Base-by-base conservation (phyloP, 2,329 filamentous ascomycete genomes). In the Albophoma yamanashiensis region DNA sequence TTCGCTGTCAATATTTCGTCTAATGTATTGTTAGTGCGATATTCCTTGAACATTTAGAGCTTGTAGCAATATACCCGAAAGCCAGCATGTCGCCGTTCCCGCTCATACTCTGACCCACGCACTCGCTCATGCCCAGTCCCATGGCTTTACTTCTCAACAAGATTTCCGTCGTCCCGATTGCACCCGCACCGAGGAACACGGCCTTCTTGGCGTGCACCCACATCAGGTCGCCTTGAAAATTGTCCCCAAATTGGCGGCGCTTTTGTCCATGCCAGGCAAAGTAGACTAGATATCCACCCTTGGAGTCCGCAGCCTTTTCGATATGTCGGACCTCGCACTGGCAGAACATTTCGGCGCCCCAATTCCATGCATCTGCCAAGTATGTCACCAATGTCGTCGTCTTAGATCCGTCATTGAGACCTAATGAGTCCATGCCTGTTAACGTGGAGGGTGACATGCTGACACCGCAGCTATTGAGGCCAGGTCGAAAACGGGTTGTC, bases 341-440 rank as follows among this genome's bases (percentile, higher is more conserved):
- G 70, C 86, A 89, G 63, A 89, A 89, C 70, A 89, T 82, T 66
- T 89, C 85, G 15, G 86, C 84, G 11, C 86, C 87, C 84, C 85
- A 87, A 66, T 88, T 87, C 86, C 85, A 89, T 1, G 87, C 85
- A 69, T 89, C 86, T 9, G 83, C 79, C 9, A 89, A 73, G 65
- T 89, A 89, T 0, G 86, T 89, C 43, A 87, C 83, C 1, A 85
- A 75, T 0, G 83, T 87, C 14, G 82, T 86, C 22, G 80, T 87
- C 71, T 88, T 89, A 38, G 83, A 87, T 2, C 84, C 84, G 68
- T 89, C 86, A 64, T 89, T 89, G 61, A 87, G 65, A 1, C 86
- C 86, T 0, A 85, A 88, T 45, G 71, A 72, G 64, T 89, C 86
- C 69, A 86, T 83, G 1, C 86, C 86, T 0, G 82, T 83, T 27